phyloP scores from a whole-genome alignment of 208 protist species.

The Tritrichomonas musculus region DNA sequence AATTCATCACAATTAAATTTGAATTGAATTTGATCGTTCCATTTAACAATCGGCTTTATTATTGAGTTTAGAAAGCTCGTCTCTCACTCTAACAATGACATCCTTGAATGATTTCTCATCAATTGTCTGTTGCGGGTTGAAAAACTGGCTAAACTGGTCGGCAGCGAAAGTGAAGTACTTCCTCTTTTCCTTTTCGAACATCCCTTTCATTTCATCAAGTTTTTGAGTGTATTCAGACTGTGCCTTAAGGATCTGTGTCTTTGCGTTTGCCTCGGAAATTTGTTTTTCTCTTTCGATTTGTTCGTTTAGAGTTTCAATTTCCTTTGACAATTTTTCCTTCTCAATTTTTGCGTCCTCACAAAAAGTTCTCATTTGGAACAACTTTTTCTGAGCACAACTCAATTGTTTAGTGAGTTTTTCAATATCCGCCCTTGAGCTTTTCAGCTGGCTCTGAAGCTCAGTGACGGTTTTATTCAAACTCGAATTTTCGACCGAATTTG shows the following conservation, averaged over 20 bases:
- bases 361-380: not conserved
- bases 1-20: too few species aligned
- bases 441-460: not conserved
- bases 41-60: too few species aligned
- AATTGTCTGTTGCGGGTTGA: not conserved
- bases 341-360: not conserved
- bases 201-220: not conserved
- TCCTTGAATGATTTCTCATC: not conserved
- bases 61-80: not conserved
- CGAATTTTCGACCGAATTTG: too few species aligned
- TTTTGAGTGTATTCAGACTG: not conserved
- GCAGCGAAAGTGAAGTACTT: not conserved
- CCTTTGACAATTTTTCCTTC: not conserved
- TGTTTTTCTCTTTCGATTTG: not conserved
- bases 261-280: not conserved
- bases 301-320: not conserved
- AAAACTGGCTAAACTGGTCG: not conserved
- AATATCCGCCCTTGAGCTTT: not conserved
- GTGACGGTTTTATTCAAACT: not conserved
- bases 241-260: not conserved
- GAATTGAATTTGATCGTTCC: too few species aligned
- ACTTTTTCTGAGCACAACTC: not conserved
- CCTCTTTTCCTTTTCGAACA: not conserved
- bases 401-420: not conserved
- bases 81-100: not conserved